These are phyloP conservation scores for Metschnikowia aberdeeniae DNA, from an alignment of 805 yeast genomes.

Conservation along the genomic window DNA sequence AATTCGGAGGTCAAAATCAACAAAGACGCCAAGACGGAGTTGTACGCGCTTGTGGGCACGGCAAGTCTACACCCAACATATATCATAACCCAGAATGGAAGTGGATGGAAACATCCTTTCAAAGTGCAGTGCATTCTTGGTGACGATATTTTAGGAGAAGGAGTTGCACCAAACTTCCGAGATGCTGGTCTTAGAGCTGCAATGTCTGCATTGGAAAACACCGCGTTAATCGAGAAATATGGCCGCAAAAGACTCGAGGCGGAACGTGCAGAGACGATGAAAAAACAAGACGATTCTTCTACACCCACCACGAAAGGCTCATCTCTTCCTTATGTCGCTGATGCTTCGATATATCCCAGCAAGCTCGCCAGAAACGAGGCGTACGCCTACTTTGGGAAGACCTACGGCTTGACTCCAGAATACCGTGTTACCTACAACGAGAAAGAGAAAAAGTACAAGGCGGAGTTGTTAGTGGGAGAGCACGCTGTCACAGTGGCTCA, in stretches of 20 bases:
- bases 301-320: background rate
- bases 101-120: slow-evolving; percentile 48
- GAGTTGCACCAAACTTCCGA: slow-evolving; percentile 63
- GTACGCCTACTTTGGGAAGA: slow-evolving; percentile 36
- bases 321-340: slow-evolving; percentile 28
- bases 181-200: slow-evolving; percentile 88
- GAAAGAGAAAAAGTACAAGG: slow-evolving; percentile 21
- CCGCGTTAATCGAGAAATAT: slow-evolving; percentile 58
- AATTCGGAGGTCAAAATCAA: slow-evolving; percentile 41
- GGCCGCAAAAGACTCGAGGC: slow-evolving; percentile 44
- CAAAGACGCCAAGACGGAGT: slow-evolving; percentile 68
- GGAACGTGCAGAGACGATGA: slow-evolving; percentile 16
- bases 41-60: slow-evolving; percentile 77
- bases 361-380: slow-evolving; percentile 35
- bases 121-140: slow-evolving; percentile 64
- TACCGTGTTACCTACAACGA: slow-evolving; percentile 24
- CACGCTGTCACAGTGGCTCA: slow-evolving; percentile 27
- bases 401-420: slow-evolving; percentile 32
- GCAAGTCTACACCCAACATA: slow-evolving; percentile 64
- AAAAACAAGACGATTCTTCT: slow-evolving; percentile 1
- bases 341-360: slow-evolving; percentile 26
- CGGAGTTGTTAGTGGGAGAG: slow-evolving; percentile 29
- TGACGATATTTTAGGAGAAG: slow-evolving; percentile 65
- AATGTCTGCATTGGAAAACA: slow-evolving; percentile 64
- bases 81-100: slow-evolving; percentile 42